Evolutionary conservation across 345 rosid genomes (phyloP), one percentile per base, ranked within the genome.

Genomic region (Streptanthus diversifolius): DNA sequence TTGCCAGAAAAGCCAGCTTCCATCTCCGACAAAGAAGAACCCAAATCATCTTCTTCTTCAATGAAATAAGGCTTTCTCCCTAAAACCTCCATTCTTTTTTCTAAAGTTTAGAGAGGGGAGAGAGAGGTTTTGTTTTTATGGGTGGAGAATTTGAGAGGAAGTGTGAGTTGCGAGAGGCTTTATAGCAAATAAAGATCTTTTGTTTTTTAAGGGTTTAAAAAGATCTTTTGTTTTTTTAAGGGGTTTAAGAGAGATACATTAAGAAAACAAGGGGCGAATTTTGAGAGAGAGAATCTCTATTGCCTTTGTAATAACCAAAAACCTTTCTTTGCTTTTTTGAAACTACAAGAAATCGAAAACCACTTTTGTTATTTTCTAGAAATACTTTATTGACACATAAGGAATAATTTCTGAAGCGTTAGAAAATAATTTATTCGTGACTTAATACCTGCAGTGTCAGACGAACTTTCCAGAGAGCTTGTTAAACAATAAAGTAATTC

Each of bases 1-100:
- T 37, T 41, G 24, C 80, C 66, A 14, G 88, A 86, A 58, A 82
- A 73, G 39, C 88, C 93, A 74, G 88, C 88, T 76, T 88, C 96
- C 81, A 82, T 77, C 39, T 78, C 88, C 2, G 88, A 82, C 5
- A 90, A 65, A 17, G 88, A 87, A 39, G 85, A 87, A 56, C 83
- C 90, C 68, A 86, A 67, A 13, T 80, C 84, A 49, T 83, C 87
- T 10, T 86, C 91, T 27, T 77, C 68, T 58, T 78, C 87, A 0
- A 78, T 66, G 62, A 88, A 87, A 80, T 79, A 85, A 71, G 85
- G 70, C 57, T 85, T 82, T 49, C 71, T 74, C 15, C 59, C 17
- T 44, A 71, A 67, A 45, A 19, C 35, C 60, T 82, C 85, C 85
- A 82, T 82, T 36, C 18, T 21, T 5, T 6, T 35, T 25, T 25